Evolutionary conservation across 352 stramenopile species (phyloP).

Genomic region (Pythium brachiatum): DNA sequence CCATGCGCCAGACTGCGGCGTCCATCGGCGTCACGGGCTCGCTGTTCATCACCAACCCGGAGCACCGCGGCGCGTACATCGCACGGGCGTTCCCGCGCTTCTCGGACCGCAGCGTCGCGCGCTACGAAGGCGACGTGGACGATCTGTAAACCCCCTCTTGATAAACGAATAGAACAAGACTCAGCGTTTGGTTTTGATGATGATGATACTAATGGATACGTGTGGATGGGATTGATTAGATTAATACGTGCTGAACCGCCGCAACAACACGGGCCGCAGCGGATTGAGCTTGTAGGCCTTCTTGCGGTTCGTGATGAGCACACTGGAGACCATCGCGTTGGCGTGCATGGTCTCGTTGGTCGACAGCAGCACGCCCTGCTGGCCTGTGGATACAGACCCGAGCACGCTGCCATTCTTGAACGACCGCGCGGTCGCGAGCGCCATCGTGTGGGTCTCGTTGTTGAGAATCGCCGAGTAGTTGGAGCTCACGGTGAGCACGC

Average conservation of each 20-base stretch:
- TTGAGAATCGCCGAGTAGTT: slow-evolving; percentile 74
- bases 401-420: slow-evolving; percentile 60
- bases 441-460: slow-evolving; percentile 53
- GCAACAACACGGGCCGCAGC: slow-evolving; percentile 47
- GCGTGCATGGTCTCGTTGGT: slow-evolving; percentile 57
- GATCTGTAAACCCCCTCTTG: slow-evolving; percentile 65
- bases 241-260: slow-evolving; percentile 53
- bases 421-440: slow-evolving; percentile 46
- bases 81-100: slow-evolving; percentile 93
- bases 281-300: slow-evolving; percentile 58
- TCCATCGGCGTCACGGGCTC: slow-evolving; percentile 91
- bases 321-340: slow-evolving; percentile 75
- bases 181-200: background rate
- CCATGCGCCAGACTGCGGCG: slow-evolving; percentile 94
- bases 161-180: background rate
- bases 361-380: slow-evolving; percentile 66
- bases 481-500: slow-evolving; percentile 57
- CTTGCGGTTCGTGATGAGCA: slow-evolving; percentile 82
- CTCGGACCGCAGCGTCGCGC: slow-evolving; percentile 74
- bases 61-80: slow-evolving; percentile 95
- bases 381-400: slow-evolving; percentile 58
- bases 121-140: slow-evolving; percentile 81
- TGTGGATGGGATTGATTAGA: slow-evolving; percentile 3
- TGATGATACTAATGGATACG: too few relatives aligned
- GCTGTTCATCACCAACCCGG: slow-evolving; percentile 96